Evolutionary conservation across 2,329 filamentous ascomycete species (phyloP), one percentile per base, ranked within the genome.

Genomic region (Fusarium pseudograminearum): DNA sequence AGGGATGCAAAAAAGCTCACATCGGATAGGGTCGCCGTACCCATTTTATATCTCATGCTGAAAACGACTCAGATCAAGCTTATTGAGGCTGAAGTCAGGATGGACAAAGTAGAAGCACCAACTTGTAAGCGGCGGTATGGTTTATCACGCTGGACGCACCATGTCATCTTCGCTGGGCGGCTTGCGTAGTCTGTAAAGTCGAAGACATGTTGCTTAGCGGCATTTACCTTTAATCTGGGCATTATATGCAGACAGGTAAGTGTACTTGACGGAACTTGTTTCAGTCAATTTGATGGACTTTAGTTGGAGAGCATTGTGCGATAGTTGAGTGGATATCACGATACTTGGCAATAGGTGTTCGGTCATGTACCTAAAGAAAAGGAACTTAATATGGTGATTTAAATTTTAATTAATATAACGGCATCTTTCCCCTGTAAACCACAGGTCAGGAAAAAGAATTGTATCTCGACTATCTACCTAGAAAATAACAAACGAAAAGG

Each of bases 391-490:
- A 18, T 16, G 28, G 10, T 10, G 11, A 4, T 30, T 30, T 30
- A 34, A 5, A 16, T 16, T 16, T 9, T 8, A 7, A 34, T 16
- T 34, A 34, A 14, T 14, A 18, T 15, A 34, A 18, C 2, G 2
- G 9, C 5, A 11, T 36, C 1, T 5, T 18, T 2, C 10, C 16
- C 8, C 1, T 30, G 18, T 15, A 4, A 18, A 5, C 8, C 33
- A 9, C 33, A 5, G 16, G 8, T 18, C 4, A 36, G 33, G 15
- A 18, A 18, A 34, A 34, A 34, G 7, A 34, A 34, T 18, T 10
- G 10, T 18, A 34, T 9, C 16, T 34, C 7, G 33, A 16, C 16
- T 20, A 14, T 28, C 26, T 28, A 28, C 26, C 26, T 10, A 28
- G 14, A 26, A 26, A 16, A 41, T 8, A 18, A 20, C n/a, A 38